These are phyloP conservation scores for Camelina sativa DNA, from an alignment of 345 rosid genomes.

Conservation along the genomic window DNA sequence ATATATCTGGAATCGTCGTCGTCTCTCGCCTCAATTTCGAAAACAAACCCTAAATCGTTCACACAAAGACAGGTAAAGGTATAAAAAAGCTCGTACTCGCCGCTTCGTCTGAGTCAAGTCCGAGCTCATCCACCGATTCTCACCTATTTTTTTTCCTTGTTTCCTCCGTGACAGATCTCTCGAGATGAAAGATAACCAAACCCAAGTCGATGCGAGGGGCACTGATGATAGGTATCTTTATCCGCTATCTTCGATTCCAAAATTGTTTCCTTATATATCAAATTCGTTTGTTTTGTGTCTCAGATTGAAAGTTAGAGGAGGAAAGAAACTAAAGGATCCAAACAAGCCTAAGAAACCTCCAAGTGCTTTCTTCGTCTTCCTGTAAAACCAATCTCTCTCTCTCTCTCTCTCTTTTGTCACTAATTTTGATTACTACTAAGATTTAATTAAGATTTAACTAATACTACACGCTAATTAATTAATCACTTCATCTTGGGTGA, in stretches of 20 bases:
- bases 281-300: too few species aligned
- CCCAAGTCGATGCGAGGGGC: conserved; percentile 48
- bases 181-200: conserved; percentile 69
- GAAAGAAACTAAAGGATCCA: conserved; percentile 71
- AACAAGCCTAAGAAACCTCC: conserved; percentile 85
- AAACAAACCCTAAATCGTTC: conserved; percentile 48
- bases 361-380: conserved; percentile 80
- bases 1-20: conserved; percentile 14
- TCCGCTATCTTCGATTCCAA: not conserved
- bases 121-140: conserved; percentile 35
- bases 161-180: conserved; percentile 45
- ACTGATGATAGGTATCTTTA: conserved; percentile 53
- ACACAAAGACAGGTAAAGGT: conserved; percentile 11
- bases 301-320: conserved; percentile 63
- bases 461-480: not conserved
- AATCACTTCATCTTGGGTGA: not conserved
- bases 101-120: conserved; percentile 37
- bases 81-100: not conserved
- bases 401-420: not conserved
- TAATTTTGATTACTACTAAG: not conserved
- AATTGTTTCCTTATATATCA: not conserved
- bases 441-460: not conserved
- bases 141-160: not conserved
- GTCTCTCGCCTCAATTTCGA: conserved; percentile 20
- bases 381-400: conserved; percentile 41